Percentiles rank a stretch among this genome's conserved stretches.
Evolutionary conservation across 352 stramenopile genomes (phyloP).

Genomic region (Pythium plurisporium): DNA sequence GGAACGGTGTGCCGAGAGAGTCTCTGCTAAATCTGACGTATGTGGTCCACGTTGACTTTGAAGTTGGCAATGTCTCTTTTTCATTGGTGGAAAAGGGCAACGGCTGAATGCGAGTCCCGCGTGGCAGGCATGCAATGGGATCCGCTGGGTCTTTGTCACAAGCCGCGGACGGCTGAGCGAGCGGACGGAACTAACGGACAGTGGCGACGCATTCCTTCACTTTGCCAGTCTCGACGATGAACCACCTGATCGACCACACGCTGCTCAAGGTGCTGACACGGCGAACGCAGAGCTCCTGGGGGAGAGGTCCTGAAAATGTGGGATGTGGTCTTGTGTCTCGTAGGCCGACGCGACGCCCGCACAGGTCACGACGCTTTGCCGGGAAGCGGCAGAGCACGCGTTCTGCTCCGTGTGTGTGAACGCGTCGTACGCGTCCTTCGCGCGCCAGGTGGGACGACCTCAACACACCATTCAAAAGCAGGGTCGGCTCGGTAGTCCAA

Average conservation of each 20-base stretch:
- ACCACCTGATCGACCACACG: slow-evolving; percentile 75
- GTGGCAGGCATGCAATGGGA: too few species aligned
- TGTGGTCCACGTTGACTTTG: background rate
- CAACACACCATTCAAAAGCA: background rate
- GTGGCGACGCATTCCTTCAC: background rate
- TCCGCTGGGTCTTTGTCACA: slow-evolving; percentile 9
- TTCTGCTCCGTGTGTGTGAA: slow-evolving; percentile 86
- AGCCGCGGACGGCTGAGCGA: background rate
- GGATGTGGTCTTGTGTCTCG: background rate
- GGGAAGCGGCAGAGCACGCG: slow-evolving; percentile 57
- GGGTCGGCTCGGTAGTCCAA: background rate
- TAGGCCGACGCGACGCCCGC: slow-evolving; percentile 58
- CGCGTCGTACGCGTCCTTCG: slow-evolving; percentile 55
- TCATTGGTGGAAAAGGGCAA: slow-evolving; percentile 18
- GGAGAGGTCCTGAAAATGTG: background rate
- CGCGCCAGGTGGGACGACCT: slow-evolving; percentile 36
- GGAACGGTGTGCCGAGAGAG: background rate
- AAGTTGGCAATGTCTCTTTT: background rate
- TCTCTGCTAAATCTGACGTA: background rate
- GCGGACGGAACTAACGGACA: background rate
- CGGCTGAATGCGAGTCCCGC: slow-evolving; percentile 31
- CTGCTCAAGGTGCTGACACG: slow-evolving; percentile 55
- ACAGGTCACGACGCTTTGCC: slow-evolving; percentile 64
- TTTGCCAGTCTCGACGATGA: slow-evolving; percentile 26
- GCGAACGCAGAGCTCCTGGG: background rate